Base-by-base conservation (phyloP, 306 rosid genomes). In the Quercus wislizeni region DNA sequence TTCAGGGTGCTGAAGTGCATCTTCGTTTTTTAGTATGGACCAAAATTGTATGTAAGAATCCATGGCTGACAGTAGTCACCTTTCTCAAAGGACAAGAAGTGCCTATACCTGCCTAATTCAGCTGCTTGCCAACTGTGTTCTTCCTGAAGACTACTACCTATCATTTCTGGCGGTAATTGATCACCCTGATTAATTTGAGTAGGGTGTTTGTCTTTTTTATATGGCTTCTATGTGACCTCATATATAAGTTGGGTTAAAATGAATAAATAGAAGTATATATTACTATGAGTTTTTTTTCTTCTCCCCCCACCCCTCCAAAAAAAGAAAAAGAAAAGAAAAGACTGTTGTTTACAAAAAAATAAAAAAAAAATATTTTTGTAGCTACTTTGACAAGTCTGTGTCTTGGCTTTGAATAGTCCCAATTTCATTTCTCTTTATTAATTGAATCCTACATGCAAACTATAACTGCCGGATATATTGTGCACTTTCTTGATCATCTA, bases 21-120 rank as follows among this genome's bases (percentile, higher is more conserved):
- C 78, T 75, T 49, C 38, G 55, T 55, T 69, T 18, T 73, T 2
- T 84, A 81, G 74, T 78, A 68, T 64, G 69, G 81, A 69, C 81
- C 82, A 76, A 79, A 79, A 54, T 69, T 73, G 75, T 78, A 75
- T 75, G 83, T 84, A 80, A 75, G 82, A 83, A 69, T 75, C 80
- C 74, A 77, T 80, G 56, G 78, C 77, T 64, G 79, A 80, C 49
- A 78, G 71, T 77, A 76, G 79, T 80, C 61, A 67, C 74, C 82
- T 73, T 61, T 71, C 35, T 13, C 35, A 43, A 51, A 71, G 58
- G n/a, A 17, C 15, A 67, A 67, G 71, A 75, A 80, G 82, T 82
- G 74, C 61, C 83, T 75, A 74, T 80, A 76, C 80, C 80, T 78
- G 74, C 78, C 76, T 69, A 41, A 62, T 51, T 67, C 78, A 52